Evolutionary conservation across 2,329 filamentous ascomycete genomes (phyloP).

Genomic region (Zasmidium cellare): DNA sequence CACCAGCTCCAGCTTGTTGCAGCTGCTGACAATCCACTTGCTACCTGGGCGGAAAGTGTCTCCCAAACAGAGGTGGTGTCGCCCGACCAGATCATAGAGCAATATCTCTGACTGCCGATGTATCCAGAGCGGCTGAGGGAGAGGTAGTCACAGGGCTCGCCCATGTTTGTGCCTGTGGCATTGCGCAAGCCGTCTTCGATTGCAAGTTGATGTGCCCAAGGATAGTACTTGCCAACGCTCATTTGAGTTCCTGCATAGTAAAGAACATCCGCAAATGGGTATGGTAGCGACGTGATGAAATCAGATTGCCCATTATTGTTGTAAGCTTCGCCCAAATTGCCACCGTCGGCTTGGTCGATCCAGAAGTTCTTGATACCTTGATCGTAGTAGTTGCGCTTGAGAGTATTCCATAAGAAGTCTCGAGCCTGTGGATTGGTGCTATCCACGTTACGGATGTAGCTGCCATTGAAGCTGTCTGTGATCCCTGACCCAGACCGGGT

Average conservation of each 20-base stretch:
- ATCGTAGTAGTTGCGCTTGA: constrained; percentile 34
- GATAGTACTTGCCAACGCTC: constrained; percentile 32
- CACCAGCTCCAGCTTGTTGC: constrained; percentile 34
- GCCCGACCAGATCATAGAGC: constrained; percentile 35
- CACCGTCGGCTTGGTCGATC: constrained; percentile 39
- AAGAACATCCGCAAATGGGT: constrained; percentile 29
- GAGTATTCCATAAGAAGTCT: constrained; percentile 30
- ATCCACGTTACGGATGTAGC: constrained; percentile 35
- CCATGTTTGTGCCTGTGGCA: constrained; percentile 24
- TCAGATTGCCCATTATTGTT: constrained; percentile 38
- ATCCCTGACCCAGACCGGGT: constrained; percentile 31
- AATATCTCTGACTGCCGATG: constrained; percentile 35
- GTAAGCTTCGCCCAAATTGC: constrained; percentile 39
- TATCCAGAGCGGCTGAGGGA: constrained; percentile 33
- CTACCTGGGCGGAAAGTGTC: constrained; percentile 30
- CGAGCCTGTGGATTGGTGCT: constrained; percentile 34
- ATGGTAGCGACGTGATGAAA: constrained; percentile 34
- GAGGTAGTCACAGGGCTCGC: constrained; percentile 29
- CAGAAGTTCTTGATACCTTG: constrained; percentile 37
- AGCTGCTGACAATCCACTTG: constrained; percentile 29
- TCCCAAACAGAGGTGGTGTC: constrained; percentile 34
- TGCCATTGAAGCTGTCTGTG: constrained; percentile 34
- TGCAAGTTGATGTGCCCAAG: constrained; percentile 33
- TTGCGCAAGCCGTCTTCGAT: constrained; percentile 34
- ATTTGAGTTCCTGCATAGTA: constrained; percentile 34